phyloP scores from a whole-genome alignment of 2,329 filamentous ascomycete genomes.

The Lachnum nothofagi region DNA sequence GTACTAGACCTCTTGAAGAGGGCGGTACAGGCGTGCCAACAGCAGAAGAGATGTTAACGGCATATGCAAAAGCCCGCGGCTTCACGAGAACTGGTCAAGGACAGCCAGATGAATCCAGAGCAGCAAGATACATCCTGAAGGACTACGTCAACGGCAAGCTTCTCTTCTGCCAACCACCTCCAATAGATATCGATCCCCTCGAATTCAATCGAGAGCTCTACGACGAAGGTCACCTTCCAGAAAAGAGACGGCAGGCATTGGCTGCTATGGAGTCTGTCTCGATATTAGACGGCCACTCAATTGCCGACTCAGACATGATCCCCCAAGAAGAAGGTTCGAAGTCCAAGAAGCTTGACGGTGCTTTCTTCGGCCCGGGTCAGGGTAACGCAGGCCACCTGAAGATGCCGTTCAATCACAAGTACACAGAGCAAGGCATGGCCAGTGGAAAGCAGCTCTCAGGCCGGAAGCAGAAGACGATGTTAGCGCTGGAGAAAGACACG shows the following conservation, averaged over 20 bases:
- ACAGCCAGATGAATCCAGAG: slow-evolving; percentile 87
- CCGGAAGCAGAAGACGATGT: slow-evolving; percentile 73
- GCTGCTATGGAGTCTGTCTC: slow-evolving; percentile 38
- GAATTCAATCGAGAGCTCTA: slow-evolving; percentile 90
- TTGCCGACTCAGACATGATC: slow-evolving; percentile 46
- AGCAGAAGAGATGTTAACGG: slow-evolving; percentile 74
- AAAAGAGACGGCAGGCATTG: slow-evolving; percentile 68
- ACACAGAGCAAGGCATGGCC: slow-evolving; percentile 69
- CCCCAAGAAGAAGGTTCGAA: slow-evolving; percentile 61
- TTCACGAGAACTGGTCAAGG: slow-evolving; percentile 86
- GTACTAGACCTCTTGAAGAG: slow-evolving; percentile 75
- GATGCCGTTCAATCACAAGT: slow-evolving; percentile 85
- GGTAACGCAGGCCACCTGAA: slow-evolving; percentile 61
- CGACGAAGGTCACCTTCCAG: slow-evolving; percentile 73
- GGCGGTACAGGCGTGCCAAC: slow-evolving; percentile 86
- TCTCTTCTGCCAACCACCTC: slow-evolving; percentile 84
- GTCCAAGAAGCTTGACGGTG: slow-evolving; percentile 72
- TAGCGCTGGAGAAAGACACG: slow-evolving; percentile 77
- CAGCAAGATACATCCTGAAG: slow-evolving; percentile 83
- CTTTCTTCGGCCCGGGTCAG: slow-evolving; percentile 73
- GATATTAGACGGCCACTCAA: slow-evolving; percentile 33
- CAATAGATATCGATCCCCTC: slow-evolving; percentile 61
- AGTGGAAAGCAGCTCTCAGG: slow-evolving; percentile 68
- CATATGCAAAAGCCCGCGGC: slow-evolving; percentile 83
- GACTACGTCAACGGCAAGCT: slow-evolving; percentile 97